Base-by-base conservation (phyloP, 2,329 filamentous ascomycete species). In the Trichoderma aggressivum region DNA sequence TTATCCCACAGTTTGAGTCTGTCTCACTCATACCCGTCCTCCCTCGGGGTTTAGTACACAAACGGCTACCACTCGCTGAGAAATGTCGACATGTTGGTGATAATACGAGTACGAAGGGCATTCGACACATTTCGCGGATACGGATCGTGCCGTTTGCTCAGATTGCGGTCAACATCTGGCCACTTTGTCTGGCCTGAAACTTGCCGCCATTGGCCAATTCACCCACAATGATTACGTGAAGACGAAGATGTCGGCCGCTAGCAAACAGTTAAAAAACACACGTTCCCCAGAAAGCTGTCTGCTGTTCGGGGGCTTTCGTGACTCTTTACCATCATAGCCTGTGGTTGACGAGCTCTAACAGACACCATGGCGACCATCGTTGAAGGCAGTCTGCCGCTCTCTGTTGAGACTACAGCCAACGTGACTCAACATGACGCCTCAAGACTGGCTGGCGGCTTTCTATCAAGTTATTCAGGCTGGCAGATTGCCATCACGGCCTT, bases 91-190 rank as follows among this genome's bases (percentile, higher is more conserved):
- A 26, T 30, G 36, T 39, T 39, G 16, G 6, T 6, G 30, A 26
- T 34, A 39, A 67, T 67, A 67, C 64, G 64, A 67, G 53, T 67
- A 68, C 55, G 65, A 68, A 28, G 28, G 24, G 26, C 18, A 24
- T 32, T 55, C 28, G 28, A 34, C 16, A 21, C 28, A 32, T 4
- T 32, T 59, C n/a, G 63, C 53, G 53, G 64, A 67, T 67, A 55
- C 34, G 24, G 21, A 32, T 30, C 30, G n/a, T 50, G 30, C 62
- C 34, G 26, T 30, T 18, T 56, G 47, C 43, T 64, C 30, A 30
- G 47, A 53, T 65, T n/a, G 12, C 21, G 12, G 21, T 59, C 14
- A 12, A 43, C 55, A 12, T 60, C 65, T 68, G 26, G 39, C 65
- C 55, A 60, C 65, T 60, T 68, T 67, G 21, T 18, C 4, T 28